phyloP scores from a whole-genome alignment of 768 basidiomycete species.

The Amanita thiersii region DNA sequence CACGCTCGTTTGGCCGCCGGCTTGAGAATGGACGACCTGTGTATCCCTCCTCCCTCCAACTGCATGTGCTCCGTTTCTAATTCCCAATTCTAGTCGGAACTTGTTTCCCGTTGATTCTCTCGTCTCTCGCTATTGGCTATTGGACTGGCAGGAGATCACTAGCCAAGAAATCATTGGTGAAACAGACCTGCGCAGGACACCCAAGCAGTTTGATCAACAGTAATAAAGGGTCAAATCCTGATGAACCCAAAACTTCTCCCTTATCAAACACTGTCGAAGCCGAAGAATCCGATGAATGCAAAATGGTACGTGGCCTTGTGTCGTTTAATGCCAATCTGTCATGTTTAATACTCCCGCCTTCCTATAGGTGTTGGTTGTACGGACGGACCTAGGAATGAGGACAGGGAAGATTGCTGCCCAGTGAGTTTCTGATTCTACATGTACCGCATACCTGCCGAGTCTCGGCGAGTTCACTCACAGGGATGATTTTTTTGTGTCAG shows the following conservation, averaged over 20 bases:
- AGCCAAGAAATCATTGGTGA: neutral
- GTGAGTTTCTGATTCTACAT: conserved; percentile 32
- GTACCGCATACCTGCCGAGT: neutral
- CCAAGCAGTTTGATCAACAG: no score
- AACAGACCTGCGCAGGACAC: neutral
- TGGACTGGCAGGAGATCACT: conserved; percentile 25
- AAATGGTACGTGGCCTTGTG: conserved; percentile 31
- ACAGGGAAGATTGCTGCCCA: conserved; percentile 77
- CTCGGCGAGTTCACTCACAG: neutral
- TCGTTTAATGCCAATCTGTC: conserved; percentile 1
- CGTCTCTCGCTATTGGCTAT: conserved; percentile 33
- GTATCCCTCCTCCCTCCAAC: no score
- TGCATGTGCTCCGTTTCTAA: no score
- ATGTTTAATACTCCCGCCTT: neutral
- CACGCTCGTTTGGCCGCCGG: no score
- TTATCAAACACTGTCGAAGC: no score
- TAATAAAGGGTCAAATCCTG: no score
- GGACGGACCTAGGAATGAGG: conserved; percentile 61
- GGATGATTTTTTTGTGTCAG: conserved; percentile 19
- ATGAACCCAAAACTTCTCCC: no score
- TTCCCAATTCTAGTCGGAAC: conserved; percentile 13
- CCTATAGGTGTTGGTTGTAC: conserved; percentile 49
- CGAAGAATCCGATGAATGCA: conserved; percentile 50
- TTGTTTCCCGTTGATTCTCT: conserved; percentile 22
- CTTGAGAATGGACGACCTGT: no score